phyloP scores from a whole-genome alignment of 2,329 filamentous ascomycete species.

The Pseudocercospora eumusae region DNA sequence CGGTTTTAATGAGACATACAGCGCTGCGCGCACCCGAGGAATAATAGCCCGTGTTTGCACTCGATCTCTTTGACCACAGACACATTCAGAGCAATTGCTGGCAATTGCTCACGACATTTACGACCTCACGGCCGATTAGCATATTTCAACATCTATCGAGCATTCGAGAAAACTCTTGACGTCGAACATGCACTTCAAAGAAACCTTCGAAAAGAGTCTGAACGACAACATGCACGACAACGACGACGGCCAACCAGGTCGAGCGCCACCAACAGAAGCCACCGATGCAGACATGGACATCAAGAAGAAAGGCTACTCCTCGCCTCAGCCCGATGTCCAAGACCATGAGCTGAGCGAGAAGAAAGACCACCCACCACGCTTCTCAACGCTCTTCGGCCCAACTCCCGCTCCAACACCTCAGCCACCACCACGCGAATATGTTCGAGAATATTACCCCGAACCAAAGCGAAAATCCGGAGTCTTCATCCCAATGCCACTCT shows the following conservation, averaged over 20 bases:
- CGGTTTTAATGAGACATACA: constrained; percentile 6
- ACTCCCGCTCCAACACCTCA: constrained; percentile 24
- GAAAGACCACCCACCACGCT: constrained; percentile 36
- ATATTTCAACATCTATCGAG: not conserved
- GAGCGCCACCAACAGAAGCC: constrained; percentile 26
- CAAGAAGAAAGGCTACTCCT: constrained; percentile 18
- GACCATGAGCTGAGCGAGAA: constrained; percentile 32
- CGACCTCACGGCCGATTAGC: constrained; percentile 19
- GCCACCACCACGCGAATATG: constrained; percentile 28
- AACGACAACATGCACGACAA: constrained; percentile 38
- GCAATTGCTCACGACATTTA: constrained; percentile 26
- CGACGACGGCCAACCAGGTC: constrained; percentile 25
- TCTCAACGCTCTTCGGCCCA: constrained; percentile 38
- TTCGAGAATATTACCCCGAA: constrained; percentile 33
- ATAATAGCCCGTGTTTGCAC: constrained; percentile 11
- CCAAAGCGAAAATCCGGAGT: constrained; percentile 36
- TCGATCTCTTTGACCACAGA: constrained; percentile 16
- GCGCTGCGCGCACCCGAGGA: constrained; percentile 18
- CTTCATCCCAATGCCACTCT: constrained; percentile 37
- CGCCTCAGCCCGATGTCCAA: constrained; percentile 20
- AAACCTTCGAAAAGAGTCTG: constrained; percentile 37
- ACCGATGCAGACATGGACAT: constrained; percentile 24
- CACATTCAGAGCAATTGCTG: constrained; percentile 20
- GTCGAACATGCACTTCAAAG: constrained; percentile 34
- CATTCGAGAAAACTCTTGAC: not conserved